Conservation (phyloP, 1,284 basidiomycete genomes). For the Mycosarcoma mackinlayi region DNA sequence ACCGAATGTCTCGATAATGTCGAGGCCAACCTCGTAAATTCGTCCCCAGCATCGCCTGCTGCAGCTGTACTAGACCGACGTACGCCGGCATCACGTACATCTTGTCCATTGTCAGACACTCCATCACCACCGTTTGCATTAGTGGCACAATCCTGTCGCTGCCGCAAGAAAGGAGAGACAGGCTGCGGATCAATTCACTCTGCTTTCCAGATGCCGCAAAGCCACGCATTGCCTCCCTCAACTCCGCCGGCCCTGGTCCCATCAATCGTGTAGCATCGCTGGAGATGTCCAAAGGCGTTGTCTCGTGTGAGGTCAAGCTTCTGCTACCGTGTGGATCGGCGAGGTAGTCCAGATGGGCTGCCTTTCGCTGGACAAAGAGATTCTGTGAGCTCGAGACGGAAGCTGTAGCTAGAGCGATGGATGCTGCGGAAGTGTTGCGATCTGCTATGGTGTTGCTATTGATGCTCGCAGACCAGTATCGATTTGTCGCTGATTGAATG, state of each 20-base stretch:
- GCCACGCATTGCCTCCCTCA: constrained; percentile 83
- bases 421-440: constrained; percentile 1
- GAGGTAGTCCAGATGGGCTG: constrained; percentile 89
- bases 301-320: constrained; percentile 73
- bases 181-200: constrained; percentile 48
- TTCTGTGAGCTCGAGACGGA: constrained; percentile 26
- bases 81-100: constrained; percentile 34
- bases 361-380: constrained; percentile 83
- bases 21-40: constrained; percentile 1
- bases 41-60: background rate
- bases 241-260: constrained; percentile 71
- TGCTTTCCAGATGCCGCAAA: constrained; percentile 78
- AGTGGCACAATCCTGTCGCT: constrained; percentile 72
- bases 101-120: constrained; percentile 89
- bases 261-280: constrained; percentile 11
- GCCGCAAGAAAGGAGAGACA: constrained; percentile 27
- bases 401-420: background rate
- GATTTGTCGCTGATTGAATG: constrained; percentile 86
- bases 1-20: constrained; percentile 23
- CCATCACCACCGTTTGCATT: constrained; percentile 80
- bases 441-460: constrained; percentile 19
- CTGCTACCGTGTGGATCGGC: constrained; percentile 92
- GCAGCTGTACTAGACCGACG: constrained; percentile 15
- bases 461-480: constrained; percentile 76
- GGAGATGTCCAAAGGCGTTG: constrained; percentile 17